Evolutionary conservation across 202 grass and related monocot genomes (phyloP).

Genomic region (Setaria viridis): DNA sequence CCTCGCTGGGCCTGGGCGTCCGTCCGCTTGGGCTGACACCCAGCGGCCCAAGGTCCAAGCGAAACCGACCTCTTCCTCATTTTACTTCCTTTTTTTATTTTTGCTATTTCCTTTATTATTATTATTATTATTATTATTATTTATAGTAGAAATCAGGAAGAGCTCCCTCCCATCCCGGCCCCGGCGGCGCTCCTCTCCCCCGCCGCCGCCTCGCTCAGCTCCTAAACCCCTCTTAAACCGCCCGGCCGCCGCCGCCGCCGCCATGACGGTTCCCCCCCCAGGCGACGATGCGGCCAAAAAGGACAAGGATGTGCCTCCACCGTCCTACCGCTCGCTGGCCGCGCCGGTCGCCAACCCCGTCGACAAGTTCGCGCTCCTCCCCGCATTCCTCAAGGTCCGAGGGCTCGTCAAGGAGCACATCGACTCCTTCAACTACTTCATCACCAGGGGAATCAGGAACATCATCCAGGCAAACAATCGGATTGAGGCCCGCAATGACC

Average conservation of each 20-base stretch:
- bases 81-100: no score
- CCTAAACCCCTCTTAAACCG: not conserved
- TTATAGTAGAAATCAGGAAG: no score
- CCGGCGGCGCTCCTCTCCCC: not conserved
- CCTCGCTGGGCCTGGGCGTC: no score
- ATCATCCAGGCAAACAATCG: slow-evolving; percentile 73
- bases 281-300: slow-evolving; percentile 1
- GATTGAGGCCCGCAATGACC: slow-evolving; percentile 59
- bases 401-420: slow-evolving; percentile 92
- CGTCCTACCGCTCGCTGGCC: slow-evolving; percentile 48
- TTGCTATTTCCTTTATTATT: no score
- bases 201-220: no score
- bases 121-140: no score
- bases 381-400: slow-evolving; percentile 78
- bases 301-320: not conserved
- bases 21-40: no score
- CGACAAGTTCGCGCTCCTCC: slow-evolving; percentile 79
- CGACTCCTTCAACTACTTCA: slow-evolving; percentile 93
- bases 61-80: no score
- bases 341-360: slow-evolving; percentile 65
- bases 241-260: not conserved
- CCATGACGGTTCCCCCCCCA: not conserved
- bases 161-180: no score
- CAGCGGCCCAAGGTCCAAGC: no score
- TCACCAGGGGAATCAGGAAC: slow-evolving; percentile 75